phyloP scores from a whole-genome alignment of 1,139 yeast genomes.

The Suhomyces chickasaworum region DNA sequence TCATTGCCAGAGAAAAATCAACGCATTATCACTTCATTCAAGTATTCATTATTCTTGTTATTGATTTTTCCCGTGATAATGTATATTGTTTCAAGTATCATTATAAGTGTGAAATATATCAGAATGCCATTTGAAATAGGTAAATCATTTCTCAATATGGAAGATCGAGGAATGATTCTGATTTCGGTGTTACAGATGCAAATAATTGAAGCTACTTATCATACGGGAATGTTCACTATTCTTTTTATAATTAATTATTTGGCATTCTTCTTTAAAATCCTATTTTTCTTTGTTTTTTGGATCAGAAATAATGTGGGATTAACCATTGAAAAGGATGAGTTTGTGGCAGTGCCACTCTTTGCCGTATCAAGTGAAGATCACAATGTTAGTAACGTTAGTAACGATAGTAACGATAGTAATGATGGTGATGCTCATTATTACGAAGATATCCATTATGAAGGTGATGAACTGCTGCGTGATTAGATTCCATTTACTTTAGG shows the following conservation, averaged over 20 bases:
- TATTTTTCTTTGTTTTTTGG: constrained; percentile 36
- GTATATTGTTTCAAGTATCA: constrained; percentile 12
- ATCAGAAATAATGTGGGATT: constrained; percentile 38
- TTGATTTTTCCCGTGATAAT: constrained; percentile 32
- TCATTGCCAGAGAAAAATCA: constrained; percentile 22
- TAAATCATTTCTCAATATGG: not conserved
- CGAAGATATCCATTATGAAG: not conserved
- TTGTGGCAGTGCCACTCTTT: constrained; percentile 22
- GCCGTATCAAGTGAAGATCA: constrained; percentile 25
- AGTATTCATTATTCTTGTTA: constrained; percentile 31
- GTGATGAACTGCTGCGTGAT: not conserved
- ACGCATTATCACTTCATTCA: constrained; percentile 29
- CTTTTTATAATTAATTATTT: constrained; percentile 20
- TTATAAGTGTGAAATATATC: constrained; percentile 4
- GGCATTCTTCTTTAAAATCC: constrained; percentile 22
- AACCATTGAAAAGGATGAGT: constrained; percentile 25
- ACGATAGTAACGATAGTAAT: not conserved
- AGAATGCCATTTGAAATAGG: not conserved
- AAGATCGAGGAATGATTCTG: not conserved
- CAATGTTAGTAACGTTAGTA: not conserved
- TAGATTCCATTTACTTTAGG: not conserved
- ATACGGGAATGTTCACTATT: not conserved
- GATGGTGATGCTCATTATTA: not conserved
- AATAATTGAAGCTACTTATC: constrained; percentile 7
- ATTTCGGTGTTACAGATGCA: constrained; percentile 6